Conservation (phyloP, 257 asterid species). For the Schizonepeta tenuifolia region DNA sequence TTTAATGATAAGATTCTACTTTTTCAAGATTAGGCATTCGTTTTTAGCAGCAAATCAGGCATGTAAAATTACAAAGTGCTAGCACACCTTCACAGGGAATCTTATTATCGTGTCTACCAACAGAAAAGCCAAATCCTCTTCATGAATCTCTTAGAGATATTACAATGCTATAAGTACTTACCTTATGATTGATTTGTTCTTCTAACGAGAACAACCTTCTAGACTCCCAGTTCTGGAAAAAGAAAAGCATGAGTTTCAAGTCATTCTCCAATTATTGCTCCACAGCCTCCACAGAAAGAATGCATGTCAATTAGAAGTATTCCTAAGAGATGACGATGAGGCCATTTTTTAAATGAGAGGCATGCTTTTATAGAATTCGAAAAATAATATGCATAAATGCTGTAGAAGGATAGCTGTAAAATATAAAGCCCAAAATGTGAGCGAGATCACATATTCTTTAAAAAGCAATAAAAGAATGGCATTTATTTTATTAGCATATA, state of each 20-base stretch:
- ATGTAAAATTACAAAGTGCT: neutral
- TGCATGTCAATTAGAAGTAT: neutral
- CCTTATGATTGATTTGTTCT: conserved; percentile 93
- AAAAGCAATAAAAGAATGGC: neutral
- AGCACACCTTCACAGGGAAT: conserved; percentile 8
- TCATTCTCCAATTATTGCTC: conserved; percentile 19
- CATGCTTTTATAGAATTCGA: neutral
- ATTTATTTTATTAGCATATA: neutral
- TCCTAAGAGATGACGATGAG: neutral
- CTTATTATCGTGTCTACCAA: conserved; percentile 7
- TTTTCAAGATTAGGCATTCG: neutral
- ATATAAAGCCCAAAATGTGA: conserved; percentile 9
- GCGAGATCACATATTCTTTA: neutral
- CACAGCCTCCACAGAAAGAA: conserved; percentile 23
- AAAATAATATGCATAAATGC: neutral
- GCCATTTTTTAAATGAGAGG: conserved; percentile 3
- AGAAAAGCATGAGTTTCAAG: conserved; percentile 30
- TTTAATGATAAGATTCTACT: neutral
- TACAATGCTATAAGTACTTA: conserved; percentile 32
- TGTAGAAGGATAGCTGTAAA: neutral
- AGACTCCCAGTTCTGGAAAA: conserved; percentile 72
- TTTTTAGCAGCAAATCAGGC: neutral
- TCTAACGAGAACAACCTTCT: conserved; percentile 86
- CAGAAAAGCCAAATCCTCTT: neutral
- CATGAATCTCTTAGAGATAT: conserved; percentile 23